Conservation (phyloP, 805 yeast species). For the Barnettozyma vustinii region DNA sequence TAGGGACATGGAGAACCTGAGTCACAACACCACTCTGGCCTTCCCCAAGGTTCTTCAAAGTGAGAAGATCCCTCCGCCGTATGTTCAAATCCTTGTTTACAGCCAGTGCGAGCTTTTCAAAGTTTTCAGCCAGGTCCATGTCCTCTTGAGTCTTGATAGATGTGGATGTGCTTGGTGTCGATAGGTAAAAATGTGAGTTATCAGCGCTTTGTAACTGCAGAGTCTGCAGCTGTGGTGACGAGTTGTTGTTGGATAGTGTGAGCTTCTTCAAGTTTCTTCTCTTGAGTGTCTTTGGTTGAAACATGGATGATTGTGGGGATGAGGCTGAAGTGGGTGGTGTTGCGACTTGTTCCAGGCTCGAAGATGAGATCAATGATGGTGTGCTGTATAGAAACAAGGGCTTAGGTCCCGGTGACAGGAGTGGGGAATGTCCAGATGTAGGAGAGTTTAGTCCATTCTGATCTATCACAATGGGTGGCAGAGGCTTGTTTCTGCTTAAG, state of each 20-base stretch:
- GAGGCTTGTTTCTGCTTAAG: conserved; percentile 24
- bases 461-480: conserved; percentile 23
- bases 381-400: background rate
- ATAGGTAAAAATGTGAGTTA: background rate
- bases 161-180: conserved; percentile 7
- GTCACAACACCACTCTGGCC: conserved; percentile 94
- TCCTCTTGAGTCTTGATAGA: conserved; percentile 21
- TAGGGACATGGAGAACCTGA: conserved; percentile 84
- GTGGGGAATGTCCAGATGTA: background rate
- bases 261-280: conserved; percentile 57
- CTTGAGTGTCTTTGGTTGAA: conserved; percentile 43
- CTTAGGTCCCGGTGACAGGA: conserved; percentile 1
- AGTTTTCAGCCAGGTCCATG: conserved; percentile 34
- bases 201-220: conserved; percentile 1
- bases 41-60: conserved; percentile 74
- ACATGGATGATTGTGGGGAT: conserved; percentile 14
- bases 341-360: background rate
- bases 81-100: conserved; percentile 49
- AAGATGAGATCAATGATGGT: background rate
- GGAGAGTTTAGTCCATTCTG: background rate
- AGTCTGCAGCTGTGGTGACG: conserved; percentile 14
- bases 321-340: conserved; percentile 2
- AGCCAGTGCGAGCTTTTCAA: conserved; percentile 47
- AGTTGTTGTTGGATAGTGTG: conserved; percentile 29
- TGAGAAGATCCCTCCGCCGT: conserved; percentile 62